Conservation (phyloP, 1,284 basidiomycete species). For the Sanghuangporus weigelae region DNA sequence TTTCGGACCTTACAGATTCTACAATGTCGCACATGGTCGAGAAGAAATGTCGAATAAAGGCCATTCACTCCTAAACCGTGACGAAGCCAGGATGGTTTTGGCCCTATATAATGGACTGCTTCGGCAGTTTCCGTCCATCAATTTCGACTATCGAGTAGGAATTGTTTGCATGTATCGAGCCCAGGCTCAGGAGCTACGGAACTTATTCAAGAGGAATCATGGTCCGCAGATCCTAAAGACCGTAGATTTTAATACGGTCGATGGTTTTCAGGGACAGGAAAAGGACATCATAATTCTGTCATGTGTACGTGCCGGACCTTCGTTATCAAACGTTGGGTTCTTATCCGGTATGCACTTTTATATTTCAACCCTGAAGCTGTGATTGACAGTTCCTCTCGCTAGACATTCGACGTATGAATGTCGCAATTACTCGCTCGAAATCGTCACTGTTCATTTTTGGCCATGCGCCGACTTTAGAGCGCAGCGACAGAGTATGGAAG, state of each 20-base stretch:
- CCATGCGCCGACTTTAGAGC: constrained; percentile 80
- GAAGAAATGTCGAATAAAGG: constrained; percentile 45
- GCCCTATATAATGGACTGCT: constrained; percentile 75
- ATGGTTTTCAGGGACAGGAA: constrained; percentile 97
- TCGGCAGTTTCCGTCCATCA: constrained; percentile 56
- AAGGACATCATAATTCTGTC: constrained; percentile 96
- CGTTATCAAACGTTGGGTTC: constrained; percentile 81
- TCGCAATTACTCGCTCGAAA: constrained; percentile 93
- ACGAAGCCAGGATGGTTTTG: constrained; percentile 76
- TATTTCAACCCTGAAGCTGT: constrained; percentile 7
- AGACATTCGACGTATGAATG: constrained; percentile 93
- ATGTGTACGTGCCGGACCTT: constrained; percentile 87
- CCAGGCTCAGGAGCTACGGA: constrained; percentile 77
- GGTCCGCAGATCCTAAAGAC: constrained; percentile 66
- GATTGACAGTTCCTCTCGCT: constrained; percentile 11
- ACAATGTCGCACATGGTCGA: constrained; percentile 63
- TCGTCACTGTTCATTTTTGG: constrained; percentile 94
- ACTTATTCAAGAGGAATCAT: constrained; percentile 68
- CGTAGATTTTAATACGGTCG: constrained; percentile 96
- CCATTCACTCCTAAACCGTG: constrained; percentile 76
- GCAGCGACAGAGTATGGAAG: constrained; percentile 79
- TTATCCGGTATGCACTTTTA: constrained; percentile 54
- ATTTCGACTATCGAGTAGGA: constrained; percentile 80
- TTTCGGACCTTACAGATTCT: constrained; percentile 89
- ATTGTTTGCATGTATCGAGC: constrained; percentile 95